These are phyloP conservation scores for Ustulina deusta DNA, from an alignment of 2,329 filamentous ascomycete genomes.

Conservation along the genomic window DNA sequence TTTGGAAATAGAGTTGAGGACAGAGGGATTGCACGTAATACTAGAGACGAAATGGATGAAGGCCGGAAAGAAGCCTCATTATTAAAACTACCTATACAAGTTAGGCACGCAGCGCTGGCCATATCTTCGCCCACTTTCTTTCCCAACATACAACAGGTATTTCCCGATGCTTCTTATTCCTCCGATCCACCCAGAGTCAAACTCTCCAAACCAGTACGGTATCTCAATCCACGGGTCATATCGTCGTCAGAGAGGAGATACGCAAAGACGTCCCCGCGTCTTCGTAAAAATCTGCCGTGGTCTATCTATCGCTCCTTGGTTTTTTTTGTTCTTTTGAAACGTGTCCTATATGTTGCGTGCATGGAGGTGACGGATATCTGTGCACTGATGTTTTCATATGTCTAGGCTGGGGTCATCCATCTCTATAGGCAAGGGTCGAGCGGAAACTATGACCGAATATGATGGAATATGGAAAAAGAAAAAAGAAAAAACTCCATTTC, in stretches of 20 bases:
- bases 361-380: slow-evolving; percentile 15
- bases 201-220: slow-evolving; percentile 27
- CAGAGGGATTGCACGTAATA: neutral
- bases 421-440: slow-evolving; percentile 40
- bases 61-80: slow-evolving; percentile 13
- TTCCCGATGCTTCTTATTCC: slow-evolving; percentile 27
- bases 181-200: slow-evolving; percentile 8
- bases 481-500: slow-evolving; percentile 1
- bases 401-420: slow-evolving; percentile 36
- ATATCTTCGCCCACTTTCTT: slow-evolving; percentile 17
- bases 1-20: too few species aligned
- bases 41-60: neutral
- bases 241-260: slow-evolving; percentile 37
- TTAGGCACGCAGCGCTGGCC: slow-evolving; percentile 21
- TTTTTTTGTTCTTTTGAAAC: slow-evolving; percentile 8
- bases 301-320: slow-evolving; percentile 23
- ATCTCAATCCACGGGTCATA: slow-evolving; percentile 38
- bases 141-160: slow-evolving; percentile 29
- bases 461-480: neutral
- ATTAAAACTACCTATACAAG: slow-evolving; percentile 40
- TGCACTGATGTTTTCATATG: slow-evolving; percentile 13
- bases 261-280: slow-evolving; percentile 17
- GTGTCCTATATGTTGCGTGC: slow-evolving; percentile 20
- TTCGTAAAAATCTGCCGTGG: slow-evolving; percentile 31
- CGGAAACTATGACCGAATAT: slow-evolving; percentile 15